Base-by-base conservation (phyloP, 78 protist genomes). In the Protostelium mycophagum region DNA sequence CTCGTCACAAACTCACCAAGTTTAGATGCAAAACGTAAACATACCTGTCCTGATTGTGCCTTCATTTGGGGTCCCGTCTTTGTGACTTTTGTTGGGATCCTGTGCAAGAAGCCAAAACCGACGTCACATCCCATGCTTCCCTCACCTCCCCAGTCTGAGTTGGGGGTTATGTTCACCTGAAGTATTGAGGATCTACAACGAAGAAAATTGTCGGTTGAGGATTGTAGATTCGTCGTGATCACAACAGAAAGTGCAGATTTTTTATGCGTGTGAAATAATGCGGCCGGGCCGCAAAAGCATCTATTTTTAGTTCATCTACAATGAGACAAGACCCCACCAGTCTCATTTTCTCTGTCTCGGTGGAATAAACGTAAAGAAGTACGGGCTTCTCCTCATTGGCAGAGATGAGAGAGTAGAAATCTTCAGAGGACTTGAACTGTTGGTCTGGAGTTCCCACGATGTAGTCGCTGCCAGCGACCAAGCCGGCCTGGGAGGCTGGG, bases 401-500 rank as follows among this genome's bases (percentile, higher is more conserved):
- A 28, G 88, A 85, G 51, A 93, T 93, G 29, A 93, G 63, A 28
- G 91, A 86, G 83, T 83, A 89, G 38, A 96, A 93, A 35, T 93
- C 96, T 35, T 93, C 92, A 16, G 63, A 88, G 31, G 91, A 95
- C 87, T 92, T 85, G 28, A 93, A 87, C 28, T 89, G 88, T 34
- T 89, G 25, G 28, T 96, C 97, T 25, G 95, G 91, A 35, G 95
- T 87, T 31, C 95, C 96, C 16, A 96, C 88, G 31, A 96, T 91
- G 90, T 95, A 96, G 37, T 96, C 98, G 16, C 88, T 85, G 51
- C 86, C 28, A 28, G 94, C 91, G 34, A 73, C 85, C 1, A 96
- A 89, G 28, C 95, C 96, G 0, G 98, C 95, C 0, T 83, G 37
- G 34, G 94, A 91, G 28, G 97, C 98, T 0, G 98, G 98, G 38